Base-by-base conservation (phyloP, 495 filamentous ascomycete species). In the Platismatia glauca region DNA sequence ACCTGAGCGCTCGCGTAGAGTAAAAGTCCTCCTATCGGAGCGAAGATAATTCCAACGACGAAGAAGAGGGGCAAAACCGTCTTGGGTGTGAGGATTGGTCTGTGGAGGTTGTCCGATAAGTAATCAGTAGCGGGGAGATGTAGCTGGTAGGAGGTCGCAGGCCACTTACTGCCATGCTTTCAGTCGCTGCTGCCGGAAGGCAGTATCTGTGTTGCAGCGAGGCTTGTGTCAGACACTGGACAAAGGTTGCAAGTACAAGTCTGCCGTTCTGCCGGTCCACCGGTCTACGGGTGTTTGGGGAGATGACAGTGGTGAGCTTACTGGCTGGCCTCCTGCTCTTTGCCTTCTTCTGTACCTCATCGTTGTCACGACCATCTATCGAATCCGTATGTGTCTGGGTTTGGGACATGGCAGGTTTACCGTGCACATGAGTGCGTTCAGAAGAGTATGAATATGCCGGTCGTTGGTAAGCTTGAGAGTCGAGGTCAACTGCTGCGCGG, bases 31-130 rank as follows among this genome's bases (percentile, higher is more conserved):
- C 91, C 91, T 43, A 96, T 88, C 6, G 91, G 89, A 20, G 89
- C 90, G 72, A 95, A 93, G 68, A 96, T 86, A 58, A 94, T 78
- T 46, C 91, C 91, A 59, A 95, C 80, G 41, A 83, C 81, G 72
- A 95, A 93, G 75, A 96, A 95, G 59, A 96, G 81, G 52, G 91
- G 91, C 16, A 96, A 79, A 33, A 95, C 91, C 55, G 89, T 96
- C 72, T 92, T 95, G 0, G 91, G 91, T 6, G 91, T 96, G 44
- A 96, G 81, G 71, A 96, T 96, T 12, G 91, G 91, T 76, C 88
- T 91, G 66, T 58, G 46, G 31, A 38, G 27, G n/a, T 48, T 50
- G 15, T 35, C 57, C 37, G 59, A 31, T 57, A 35, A 63, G 22
- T 27, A n/a, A 22, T 43, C 34, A 39, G 31, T 4, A 43, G 57